These are phyloP conservation scores for Diaporthe sp. DNA, from an alignment of 2,329 filamentous ascomycete genomes.

Conservation along the genomic window DNA sequence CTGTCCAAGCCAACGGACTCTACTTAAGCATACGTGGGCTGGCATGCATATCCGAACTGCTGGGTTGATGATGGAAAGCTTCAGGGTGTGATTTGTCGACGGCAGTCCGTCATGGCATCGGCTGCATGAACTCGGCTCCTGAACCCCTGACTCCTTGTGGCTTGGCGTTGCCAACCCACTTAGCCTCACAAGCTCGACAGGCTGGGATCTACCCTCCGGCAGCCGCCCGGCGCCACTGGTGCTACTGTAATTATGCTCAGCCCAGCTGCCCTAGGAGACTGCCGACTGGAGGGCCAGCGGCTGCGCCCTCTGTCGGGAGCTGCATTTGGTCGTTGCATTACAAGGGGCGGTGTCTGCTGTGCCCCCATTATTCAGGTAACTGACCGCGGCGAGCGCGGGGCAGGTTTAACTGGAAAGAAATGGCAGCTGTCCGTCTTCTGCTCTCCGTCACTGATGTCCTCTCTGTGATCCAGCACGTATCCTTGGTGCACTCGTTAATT, in stretches of 20 bases:
- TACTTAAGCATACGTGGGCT: background rate
- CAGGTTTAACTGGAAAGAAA: background rate
- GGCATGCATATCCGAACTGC: background rate
- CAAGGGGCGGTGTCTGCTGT: background rate
- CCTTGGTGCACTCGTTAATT: background rate
- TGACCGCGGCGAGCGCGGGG: background rate
- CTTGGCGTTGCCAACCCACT: constrained; percentile 20
- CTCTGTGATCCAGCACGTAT: background rate
- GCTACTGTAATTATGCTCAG: background rate
- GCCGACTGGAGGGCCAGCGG: background rate
- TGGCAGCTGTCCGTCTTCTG: background rate
- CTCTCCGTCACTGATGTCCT: background rate
- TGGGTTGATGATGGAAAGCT: background rate
- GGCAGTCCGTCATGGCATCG: background rate
- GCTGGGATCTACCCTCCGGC: background rate
- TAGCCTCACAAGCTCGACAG: constrained; percentile 11
- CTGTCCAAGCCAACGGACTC: background rate
- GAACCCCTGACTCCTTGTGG: constrained; percentile 3
- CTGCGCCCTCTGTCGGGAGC: background rate
- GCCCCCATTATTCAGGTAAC: background rate
- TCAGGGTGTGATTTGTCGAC: constrained; percentile 7
- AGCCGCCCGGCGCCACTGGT: constrained; percentile 2
- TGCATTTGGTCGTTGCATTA: background rate
- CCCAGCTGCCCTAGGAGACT: background rate
- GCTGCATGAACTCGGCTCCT: constrained; percentile 10